Conservation (phyloP, 2,329 filamentous ascomycete species). For the Hirsutella rhossiliensis region DNA sequence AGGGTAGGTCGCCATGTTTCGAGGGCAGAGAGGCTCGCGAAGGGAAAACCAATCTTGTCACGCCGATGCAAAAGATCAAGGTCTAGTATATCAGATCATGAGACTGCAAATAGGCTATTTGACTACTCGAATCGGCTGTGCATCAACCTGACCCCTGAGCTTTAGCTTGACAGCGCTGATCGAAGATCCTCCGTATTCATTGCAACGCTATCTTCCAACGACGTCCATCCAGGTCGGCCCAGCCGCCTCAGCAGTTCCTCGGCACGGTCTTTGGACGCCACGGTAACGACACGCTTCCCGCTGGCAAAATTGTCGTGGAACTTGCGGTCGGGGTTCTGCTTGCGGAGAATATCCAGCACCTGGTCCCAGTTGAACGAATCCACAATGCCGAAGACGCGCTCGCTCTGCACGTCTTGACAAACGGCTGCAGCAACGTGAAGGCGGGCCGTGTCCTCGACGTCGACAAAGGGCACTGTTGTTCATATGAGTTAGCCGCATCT, state of each 20-base stretch:
- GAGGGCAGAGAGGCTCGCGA: too few species aligned
- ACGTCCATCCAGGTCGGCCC: slow-evolving; percentile 7
- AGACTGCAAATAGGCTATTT: too few species aligned
- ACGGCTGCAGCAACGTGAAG: slow-evolving; percentile 41
- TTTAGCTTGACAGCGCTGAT: too few species aligned
- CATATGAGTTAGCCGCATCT: neutral
- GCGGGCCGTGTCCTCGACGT: slow-evolving; percentile 35
- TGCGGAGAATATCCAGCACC: slow-evolving; percentile 17
- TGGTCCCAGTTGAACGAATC: slow-evolving; percentile 32
- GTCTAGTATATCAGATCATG: too few species aligned
- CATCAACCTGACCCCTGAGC: too few species aligned
- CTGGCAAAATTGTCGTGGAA: slow-evolving; percentile 13
- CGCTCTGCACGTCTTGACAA: slow-evolving; percentile 27
- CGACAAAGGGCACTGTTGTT: slow-evolving; percentile 29
- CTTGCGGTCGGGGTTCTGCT: slow-evolving; percentile 6
- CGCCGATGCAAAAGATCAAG: too few species aligned
- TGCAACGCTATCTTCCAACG: slow-evolving; percentile 2
- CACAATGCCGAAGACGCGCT: slow-evolving; percentile 43
- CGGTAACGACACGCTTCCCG: slow-evolving; percentile 4
- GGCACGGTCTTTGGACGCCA: slow-evolving; percentile 5
- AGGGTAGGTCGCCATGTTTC: too few species aligned
- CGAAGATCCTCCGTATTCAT: too few species aligned
- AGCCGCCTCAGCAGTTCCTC: slow-evolving; percentile 9
- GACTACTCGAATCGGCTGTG: too few species aligned
- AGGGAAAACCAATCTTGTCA: too few species aligned